A percentile compares a stretch with the other conserved stretches of the same genome.
Conservation (phyloP, 1,139 yeast species). For the Blastobotrys capitulatus region DNA sequence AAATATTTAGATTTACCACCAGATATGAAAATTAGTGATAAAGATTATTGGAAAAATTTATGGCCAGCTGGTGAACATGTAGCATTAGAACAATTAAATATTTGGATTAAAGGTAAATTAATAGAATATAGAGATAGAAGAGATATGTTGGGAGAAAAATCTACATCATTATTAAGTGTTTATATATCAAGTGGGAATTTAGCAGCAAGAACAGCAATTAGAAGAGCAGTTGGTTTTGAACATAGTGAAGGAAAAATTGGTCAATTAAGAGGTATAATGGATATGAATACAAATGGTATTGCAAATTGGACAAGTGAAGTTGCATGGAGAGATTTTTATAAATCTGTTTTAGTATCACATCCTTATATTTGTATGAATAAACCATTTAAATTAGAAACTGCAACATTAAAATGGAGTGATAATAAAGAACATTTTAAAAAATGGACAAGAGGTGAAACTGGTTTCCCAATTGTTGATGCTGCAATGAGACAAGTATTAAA, state of each 20-base stretch:
- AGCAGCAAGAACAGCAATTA: constrained; percentile 39
- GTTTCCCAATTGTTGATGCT: constrained; percentile 53
- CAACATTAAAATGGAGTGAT: constrained; percentile 42
- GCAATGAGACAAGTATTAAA: constrained; percentile 46
- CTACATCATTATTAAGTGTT: constrained; percentile 42
- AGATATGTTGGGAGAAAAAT: constrained; percentile 29
- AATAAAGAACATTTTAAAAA: constrained; percentile 37
- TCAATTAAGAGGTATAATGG: constrained; percentile 29
- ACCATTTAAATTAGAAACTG: constrained; percentile 41
- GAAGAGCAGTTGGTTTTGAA: constrained; percentile 14
- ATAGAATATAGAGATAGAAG: constrained; percentile 33
- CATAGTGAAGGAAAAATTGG: constrained; percentile 26
- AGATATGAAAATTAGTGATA: background rate
- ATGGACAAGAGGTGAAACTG: constrained; percentile 52
- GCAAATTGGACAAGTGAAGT: constrained; percentile 47
- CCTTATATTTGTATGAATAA: constrained; percentile 48
- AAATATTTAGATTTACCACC: constrained; percentile 5
- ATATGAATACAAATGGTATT: constrained; percentile 29
- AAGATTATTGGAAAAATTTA: constrained; percentile 21
- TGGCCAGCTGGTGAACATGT: constrained; percentile 40
- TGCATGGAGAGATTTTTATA: constrained; percentile 55
- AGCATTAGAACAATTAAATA: constrained; percentile 33
- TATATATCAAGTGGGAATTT: constrained; percentile 46
- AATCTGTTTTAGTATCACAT: constrained; percentile 44
- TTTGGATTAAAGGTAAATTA: constrained; percentile 32